Percentiles rank a stretch among this genome's conserved stretches.
Evolutionary conservation across 1,284 basidiomycete species (phyloP).

Genomic region (Tranzscheliella williamsii): DNA sequence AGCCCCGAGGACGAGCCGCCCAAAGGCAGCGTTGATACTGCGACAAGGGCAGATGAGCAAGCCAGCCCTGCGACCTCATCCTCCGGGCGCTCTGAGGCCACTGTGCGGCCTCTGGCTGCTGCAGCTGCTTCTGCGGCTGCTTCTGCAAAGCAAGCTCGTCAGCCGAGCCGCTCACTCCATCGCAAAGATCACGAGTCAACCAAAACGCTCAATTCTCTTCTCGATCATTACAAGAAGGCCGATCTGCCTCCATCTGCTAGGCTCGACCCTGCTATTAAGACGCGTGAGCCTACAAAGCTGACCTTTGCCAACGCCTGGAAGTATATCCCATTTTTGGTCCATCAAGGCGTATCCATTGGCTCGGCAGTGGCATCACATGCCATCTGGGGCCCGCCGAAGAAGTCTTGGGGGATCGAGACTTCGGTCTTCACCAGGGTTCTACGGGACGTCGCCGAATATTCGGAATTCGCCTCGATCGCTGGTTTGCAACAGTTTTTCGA

Average conservation of each 20-base stretch:
- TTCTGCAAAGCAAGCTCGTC: slow-evolving; percentile 22
- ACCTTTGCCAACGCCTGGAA: slow-evolving; percentile 54
- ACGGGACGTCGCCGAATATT: slow-evolving; percentile 80
- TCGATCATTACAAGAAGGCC: slow-evolving; percentile 52
- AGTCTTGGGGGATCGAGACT: slow-evolving; percentile 80
- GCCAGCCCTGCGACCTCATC: slow-evolving; percentile 28
- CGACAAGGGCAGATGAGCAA: slow-evolving; percentile 9
- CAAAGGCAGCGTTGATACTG: neutral
- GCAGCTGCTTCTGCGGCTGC: slow-evolving; percentile 15
- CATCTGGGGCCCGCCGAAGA: slow-evolving; percentile 73
- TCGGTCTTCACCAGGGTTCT: slow-evolving; percentile 71
- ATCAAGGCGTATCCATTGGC: slow-evolving; percentile 56
- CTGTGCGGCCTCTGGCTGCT: slow-evolving; percentile 17
- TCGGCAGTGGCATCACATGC: slow-evolving; percentile 57
- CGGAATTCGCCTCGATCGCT: slow-evolving; percentile 79
- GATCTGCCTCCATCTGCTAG: slow-evolving; percentile 49
- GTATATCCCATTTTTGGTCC: slow-evolving; percentile 56
- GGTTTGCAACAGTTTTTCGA: slow-evolving; percentile 73
- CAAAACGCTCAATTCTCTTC: slow-evolving; percentile 48
- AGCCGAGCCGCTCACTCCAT: slow-evolving; percentile 13
- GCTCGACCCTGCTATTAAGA: slow-evolving; percentile 45
- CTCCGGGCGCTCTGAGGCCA: slow-evolving; percentile 32
- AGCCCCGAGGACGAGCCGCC: neutral
- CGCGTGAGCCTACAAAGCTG: slow-evolving; percentile 36
- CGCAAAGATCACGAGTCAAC: slow-evolving; percentile 32